Conservation (phyloP, 73 alveolate species). For the Tetrahymena borealis region DNA sequence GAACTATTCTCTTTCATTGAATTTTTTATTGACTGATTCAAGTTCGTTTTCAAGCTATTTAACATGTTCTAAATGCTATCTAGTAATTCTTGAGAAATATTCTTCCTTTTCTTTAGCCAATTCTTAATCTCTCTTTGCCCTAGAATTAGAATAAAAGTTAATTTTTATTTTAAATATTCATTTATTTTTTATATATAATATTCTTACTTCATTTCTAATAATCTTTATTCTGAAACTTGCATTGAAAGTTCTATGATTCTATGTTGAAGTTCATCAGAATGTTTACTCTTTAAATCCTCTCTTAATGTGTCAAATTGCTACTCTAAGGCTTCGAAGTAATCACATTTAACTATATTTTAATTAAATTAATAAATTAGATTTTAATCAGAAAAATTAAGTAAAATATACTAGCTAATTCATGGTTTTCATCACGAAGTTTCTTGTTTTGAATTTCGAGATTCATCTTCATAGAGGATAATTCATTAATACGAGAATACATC, state of each 20-base stretch:
- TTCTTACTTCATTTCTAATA: neutral
- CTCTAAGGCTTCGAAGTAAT: neutral
- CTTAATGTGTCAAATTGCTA: neutral
- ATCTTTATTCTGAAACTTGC: neutral
- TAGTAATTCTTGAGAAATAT: neutral
- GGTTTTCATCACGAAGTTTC: conserved; percentile 16
- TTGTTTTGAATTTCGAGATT: conserved; percentile 22
- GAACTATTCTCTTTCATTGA: neutral
- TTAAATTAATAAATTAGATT: neutral
- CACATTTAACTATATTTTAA: neutral
- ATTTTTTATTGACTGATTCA: neutral
- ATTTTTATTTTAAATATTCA: neutral
- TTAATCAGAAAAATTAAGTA: neutral
- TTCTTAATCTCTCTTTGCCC: neutral
- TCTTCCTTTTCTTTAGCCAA: neutral
- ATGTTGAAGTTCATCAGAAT: neutral
- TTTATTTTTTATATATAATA: neutral
- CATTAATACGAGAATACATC: conserved; percentile 24
- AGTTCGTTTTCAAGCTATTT: neutral
- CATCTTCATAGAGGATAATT: conserved; percentile 35
- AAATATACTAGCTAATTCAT: conserved; percentile 16
- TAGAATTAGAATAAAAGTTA: neutral
- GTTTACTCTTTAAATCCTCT: neutral
- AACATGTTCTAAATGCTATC: neutral
- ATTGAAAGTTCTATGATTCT: neutral